Conservation (phyloP, 2,329 filamentous ascomycete species). For the Tolypocladium cylindrosporum region DNA sequence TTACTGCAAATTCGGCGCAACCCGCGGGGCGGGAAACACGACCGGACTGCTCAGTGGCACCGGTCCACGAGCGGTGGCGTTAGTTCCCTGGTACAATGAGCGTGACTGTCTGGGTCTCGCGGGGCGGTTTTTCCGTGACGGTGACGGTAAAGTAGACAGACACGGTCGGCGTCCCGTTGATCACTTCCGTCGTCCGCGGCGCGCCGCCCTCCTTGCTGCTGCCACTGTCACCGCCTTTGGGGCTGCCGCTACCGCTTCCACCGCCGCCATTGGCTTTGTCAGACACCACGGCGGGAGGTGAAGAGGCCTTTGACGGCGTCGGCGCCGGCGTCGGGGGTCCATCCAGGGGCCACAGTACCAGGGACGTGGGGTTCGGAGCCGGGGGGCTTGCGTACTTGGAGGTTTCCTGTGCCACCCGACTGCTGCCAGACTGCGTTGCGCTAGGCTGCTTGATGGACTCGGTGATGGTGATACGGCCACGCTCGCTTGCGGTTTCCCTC, state of each 20-base stretch:
- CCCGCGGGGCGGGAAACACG: not conserved
- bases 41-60: no score
- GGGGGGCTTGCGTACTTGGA: slow-evolving; percentile 2
- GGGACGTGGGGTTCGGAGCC: slow-evolving; percentile 9
- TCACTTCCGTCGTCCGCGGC: slow-evolving; percentile 12
- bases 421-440: slow-evolving; percentile 1
- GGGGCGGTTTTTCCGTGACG: slow-evolving; percentile 18
- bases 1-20: no score
- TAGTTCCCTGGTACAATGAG: slow-evolving; percentile 8
- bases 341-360: slow-evolving; percentile 18
- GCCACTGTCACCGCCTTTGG: not conserved
- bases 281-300: not conserved
- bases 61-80: not conserved
- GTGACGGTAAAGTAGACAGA: slow-evolving; percentile 27
- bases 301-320: not conserved
- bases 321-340: slow-evolving; percentile 1
- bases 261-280: slow-evolving; percentile 3
- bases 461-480: slow-evolving; percentile 12
- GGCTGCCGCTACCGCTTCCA: not conserved
- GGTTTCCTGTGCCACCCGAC: not conserved
- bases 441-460: slow-evolving; percentile 16
- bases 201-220: slow-evolving; percentile 1
- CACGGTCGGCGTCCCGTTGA: slow-evolving; percentile 23
- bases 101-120: slow-evolving; percentile 20
- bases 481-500: not conserved